Percentiles rank a stretch among this genome's conserved stretches.
phyloP scores from a whole-genome alignment of 768 basidiomycete genomes.

The Leucocoprinus sp. region DNA sequence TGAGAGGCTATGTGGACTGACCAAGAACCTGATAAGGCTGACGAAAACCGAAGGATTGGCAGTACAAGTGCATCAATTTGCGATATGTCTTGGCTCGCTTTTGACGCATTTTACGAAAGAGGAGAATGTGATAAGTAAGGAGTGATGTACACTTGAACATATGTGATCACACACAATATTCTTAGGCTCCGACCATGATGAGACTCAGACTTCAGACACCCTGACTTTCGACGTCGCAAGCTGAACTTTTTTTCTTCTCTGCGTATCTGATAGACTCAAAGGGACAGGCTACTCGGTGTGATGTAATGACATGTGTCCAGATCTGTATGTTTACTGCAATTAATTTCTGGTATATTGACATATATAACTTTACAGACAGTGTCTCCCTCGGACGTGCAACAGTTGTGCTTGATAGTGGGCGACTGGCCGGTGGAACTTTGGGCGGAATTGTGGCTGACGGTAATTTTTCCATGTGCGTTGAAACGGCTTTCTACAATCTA shows the following conservation, averaged over 20 bases:
- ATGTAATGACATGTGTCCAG: slow-evolving; percentile 65
- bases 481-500: no score
- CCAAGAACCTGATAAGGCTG: slow-evolving; percentile 92
- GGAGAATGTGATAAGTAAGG: neutral
- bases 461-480: slow-evolving; percentile 56
- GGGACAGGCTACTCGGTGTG: slow-evolving; percentile 23
- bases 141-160: neutral
- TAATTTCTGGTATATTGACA: neutral
- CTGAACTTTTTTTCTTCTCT: neutral
- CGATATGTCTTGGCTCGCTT: slow-evolving; percentile 92
- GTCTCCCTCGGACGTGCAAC: slow-evolving; percentile 45
- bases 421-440: slow-evolving; percentile 41
- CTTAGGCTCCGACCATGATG: slow-evolving; percentile 10
- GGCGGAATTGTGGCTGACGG: slow-evolving; percentile 51
- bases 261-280: neutral
- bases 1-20: slow-evolving; percentile 25
- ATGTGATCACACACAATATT: neutral
- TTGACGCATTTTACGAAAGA: slow-evolving; percentile 64
- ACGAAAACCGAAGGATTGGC: slow-evolving; percentile 80
- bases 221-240: slow-evolving; percentile 24
- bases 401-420: slow-evolving; percentile 54
- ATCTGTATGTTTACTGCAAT: slow-evolving; percentile 28
- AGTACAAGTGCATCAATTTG: slow-evolving; percentile 89
- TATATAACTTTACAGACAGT: slow-evolving; percentile 18
- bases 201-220: slow-evolving; percentile 18